These are phyloP conservation scores for Plasmopara halstedii DNA, from an alignment of 352 stramenopile species.

Conservation along the genomic window DNA sequence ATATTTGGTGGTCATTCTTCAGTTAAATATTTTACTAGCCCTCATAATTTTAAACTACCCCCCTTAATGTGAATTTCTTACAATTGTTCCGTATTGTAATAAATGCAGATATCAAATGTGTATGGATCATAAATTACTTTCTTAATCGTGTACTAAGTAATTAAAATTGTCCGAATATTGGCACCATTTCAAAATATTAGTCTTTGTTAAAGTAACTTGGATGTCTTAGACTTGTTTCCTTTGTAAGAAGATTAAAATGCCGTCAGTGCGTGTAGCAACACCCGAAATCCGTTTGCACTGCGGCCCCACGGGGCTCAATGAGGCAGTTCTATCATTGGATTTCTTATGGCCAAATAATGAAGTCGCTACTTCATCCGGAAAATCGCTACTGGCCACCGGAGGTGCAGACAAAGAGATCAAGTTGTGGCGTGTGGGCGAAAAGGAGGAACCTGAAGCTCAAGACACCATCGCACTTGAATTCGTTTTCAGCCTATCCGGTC, in stretches of 20 bases:
- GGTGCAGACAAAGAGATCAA: constrained; percentile 88
- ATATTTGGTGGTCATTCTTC: no score
- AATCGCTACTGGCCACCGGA: constrained; percentile 56
- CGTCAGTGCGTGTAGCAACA: constrained; percentile 48
- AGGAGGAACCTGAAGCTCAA: not conserved
- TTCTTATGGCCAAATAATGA: constrained; percentile 33
- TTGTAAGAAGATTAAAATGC: not conserved
- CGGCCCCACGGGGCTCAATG: constrained; percentile 81
- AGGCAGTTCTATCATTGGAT: constrained; percentile 78
- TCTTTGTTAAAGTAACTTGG: no score
- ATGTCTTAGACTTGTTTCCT: no score
- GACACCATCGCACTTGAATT: constrained; percentile 40
- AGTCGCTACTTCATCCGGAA: not conserved
- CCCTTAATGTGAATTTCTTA: no score
- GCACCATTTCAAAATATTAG: no score
- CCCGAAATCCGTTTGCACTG: constrained; percentile 84
- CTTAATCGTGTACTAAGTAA: no score
- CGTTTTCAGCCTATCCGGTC: constrained; percentile 77
- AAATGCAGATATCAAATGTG: no score
- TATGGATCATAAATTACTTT: no score
- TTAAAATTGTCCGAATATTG: no score
- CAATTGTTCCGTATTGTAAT: no score
- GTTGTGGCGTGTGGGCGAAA: constrained; percentile 56
- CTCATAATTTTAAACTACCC: no score
- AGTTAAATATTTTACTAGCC: no score